Conservation (phyloP, 306 rosid species). For the Prunus persica region Prunus_persica_NCBIv2 NC_034010.1:5178501-5179000, state of each 20-base stretch:
- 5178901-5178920: neutral
- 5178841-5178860: neutral
- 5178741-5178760: neutral
- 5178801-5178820: neutral
- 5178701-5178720: neutral
- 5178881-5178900: neutral
- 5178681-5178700: neutral
- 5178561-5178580: neutral
- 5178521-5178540: neutral
- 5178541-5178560: neutral
- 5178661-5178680: neutral
- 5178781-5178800: neutral
- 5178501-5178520: neutral
- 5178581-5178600: neutral
- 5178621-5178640: neutral
- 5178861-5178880: no score
- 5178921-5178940: neutral
- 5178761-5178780: neutral
- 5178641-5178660: neutral
- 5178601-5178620: neutral
- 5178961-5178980: neutral
- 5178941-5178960: neutral
- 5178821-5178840: neutral
- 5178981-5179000: neutral
- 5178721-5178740: neutral